Base-by-base conservation (phyloP, 73 alveolate genomes). In the Paramecium tetraurelia region DNA sequence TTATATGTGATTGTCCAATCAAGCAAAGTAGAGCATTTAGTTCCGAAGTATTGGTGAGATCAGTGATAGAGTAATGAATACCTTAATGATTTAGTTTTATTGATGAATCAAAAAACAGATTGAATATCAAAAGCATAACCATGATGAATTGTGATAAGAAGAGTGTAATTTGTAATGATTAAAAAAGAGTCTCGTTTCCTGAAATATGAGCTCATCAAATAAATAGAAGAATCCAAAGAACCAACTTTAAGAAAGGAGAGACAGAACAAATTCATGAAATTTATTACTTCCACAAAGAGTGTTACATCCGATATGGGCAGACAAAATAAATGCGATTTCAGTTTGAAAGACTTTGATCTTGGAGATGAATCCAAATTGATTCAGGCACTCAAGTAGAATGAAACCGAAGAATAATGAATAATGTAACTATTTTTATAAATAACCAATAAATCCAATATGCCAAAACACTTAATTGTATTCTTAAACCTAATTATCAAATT, bases 171-270 rank as follows among this genome's bases (percentile, higher is more conserved):
- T 44, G n/a, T 24, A 3, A 18, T 44, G 10, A 31, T 80, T 44
- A 20, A 80, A 35, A 80, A 41, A 44, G 70, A 80, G 90, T 31
- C 90, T 80, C 90, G 90, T 40, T 80, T 80, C 20, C 12, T 80
- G 50, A 80, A 80, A 80, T 80, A 80, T 46, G 90, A 80, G 22
- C 48, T 80, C 4, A 80, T 80, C 16, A 80, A 80, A 80, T 22
- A 80, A 31, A 80, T 80, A 14, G 90, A 80, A 58, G 90, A 80
- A 46, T 80, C 46, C 24, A 31, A 80, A 48, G 31, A 80, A 21
- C 90, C 90, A 44, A 24, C 10, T 1, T 12, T 80, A 20, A 80
- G 90, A 44, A 80, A 80, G 14, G 90, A 80, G 6, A 80, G 90
- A 80, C 16, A 80, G 31, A 41, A 40, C 16, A 80, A 80, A 35